phyloP scores from a whole-genome alignment of 2,329 filamentous ascomycete species.

The Aspergillus neotritici region DNA sequence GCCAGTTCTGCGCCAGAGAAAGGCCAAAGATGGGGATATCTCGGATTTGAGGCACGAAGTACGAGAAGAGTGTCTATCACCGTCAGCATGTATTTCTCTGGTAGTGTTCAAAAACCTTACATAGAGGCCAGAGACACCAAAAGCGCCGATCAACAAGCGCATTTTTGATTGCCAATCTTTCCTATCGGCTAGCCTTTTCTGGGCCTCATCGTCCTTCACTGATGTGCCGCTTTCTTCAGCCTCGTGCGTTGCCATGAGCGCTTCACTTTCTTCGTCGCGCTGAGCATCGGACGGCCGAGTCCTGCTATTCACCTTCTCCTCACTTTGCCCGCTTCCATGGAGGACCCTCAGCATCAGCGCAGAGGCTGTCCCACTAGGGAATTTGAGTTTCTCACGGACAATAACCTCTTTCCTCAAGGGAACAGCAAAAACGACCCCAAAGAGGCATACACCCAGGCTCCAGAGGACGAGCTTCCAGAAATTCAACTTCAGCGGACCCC shows the following conservation, averaged over 20 bases:
- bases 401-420: conserved; percentile 87
- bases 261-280: conserved; percentile 24
- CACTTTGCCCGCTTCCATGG: conserved; percentile 57
- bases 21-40: conserved; percentile 82
- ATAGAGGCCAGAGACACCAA: conserved; percentile 53
- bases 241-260: conserved; percentile 30
- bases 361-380: conserved; percentile 92
- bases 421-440: conserved; percentile 94
- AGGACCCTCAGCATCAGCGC: conserved; percentile 87
- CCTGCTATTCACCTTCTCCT: conserved; percentile 30
- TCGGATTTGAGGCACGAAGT: conserved; percentile 80
- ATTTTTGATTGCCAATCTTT: conserved; percentile 60
- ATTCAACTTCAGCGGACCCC: conserved; percentile 66
- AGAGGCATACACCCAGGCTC: conserved; percentile 90
- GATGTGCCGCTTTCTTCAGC: conserved; percentile 43
- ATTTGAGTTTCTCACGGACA: conserved; percentile 83
- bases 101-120: conserved; percentile 28
- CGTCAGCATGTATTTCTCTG: conserved; percentile 10
- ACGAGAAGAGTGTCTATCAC: conserved; percentile 72
- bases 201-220: conserved; percentile 40
- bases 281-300: conserved; percentile 10
- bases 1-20: conserved; percentile 69
- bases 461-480: conserved; percentile 78
- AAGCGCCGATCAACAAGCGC: conserved; percentile 54
- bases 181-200: conserved; percentile 32